Conservation (phyloP, 202 grass and related monocot genomes). For the Miscanthus sacchariflorus region DNA sequence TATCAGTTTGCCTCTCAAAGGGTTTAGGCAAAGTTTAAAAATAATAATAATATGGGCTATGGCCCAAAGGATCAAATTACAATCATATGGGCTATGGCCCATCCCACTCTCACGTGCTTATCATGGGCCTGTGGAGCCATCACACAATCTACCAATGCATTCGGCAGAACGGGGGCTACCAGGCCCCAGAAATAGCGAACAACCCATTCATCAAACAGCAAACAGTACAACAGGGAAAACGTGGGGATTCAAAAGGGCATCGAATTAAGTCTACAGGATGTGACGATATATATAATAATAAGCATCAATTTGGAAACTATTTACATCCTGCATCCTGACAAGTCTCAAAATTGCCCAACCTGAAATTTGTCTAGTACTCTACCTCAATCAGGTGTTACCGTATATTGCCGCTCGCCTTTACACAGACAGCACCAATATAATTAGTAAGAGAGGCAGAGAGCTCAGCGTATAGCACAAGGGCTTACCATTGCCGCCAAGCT, state of each 20-base stretch:
- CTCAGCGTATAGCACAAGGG: background rate
- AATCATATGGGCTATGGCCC: background rate
- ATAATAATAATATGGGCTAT: background rate
- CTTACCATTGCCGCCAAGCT: constrained; percentile 23
- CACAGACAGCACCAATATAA: background rate
- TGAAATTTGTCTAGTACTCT: constrained; percentile 11
- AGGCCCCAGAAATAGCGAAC: background rate
- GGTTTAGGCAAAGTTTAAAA: background rate
- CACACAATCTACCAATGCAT: too few species aligned
- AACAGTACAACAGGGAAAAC: background rate
- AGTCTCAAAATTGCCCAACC: background rate
- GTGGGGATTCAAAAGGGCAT: background rate
- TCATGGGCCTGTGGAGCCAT: background rate
- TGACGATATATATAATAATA: constrained; percentile 14
- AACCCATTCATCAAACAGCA: background rate
- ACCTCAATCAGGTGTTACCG: constrained; percentile 23
- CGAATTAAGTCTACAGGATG: background rate
- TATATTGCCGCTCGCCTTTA: background rate
- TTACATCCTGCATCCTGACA: constrained; percentile 37
- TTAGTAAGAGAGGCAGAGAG: background rate
- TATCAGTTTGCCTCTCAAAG: background rate
- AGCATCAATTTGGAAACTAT: constrained; percentile 36
- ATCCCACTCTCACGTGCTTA: background rate
- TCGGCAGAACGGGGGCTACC: background rate
- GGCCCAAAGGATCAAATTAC: background rate